phyloP scores from a whole-genome alignment of 805 yeast genomes.

The Sporopachydermia lactativora region DNA sequence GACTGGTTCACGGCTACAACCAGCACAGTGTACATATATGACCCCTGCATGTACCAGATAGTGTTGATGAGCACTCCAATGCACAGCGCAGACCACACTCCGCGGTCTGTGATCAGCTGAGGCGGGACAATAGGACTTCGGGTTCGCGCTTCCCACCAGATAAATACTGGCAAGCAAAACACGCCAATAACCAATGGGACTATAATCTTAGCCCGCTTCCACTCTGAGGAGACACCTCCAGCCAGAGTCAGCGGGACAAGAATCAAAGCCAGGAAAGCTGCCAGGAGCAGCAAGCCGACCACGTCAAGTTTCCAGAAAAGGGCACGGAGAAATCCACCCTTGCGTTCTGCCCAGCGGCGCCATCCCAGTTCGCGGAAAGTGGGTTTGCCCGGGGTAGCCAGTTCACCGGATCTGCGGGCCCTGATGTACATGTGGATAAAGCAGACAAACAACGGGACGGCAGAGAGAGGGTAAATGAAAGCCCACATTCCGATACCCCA shows the following conservation, averaged over 20 bases:
- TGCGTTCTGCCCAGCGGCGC: not conserved
- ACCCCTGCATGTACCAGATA: constrained; percentile 56
- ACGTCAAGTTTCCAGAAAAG: constrained; percentile 52
- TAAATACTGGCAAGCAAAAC: constrained; percentile 41
- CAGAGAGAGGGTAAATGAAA: constrained; percentile 50
- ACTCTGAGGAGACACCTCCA: constrained; percentile 40
- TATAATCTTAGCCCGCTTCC: constrained; percentile 49
- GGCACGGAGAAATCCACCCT: constrained; percentile 8
- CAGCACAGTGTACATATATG: constrained; percentile 52
- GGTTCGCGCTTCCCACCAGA: constrained; percentile 47
- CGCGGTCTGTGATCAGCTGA: constrained; percentile 46
- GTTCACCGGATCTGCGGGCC: constrained; percentile 40
- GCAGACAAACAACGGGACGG: constrained; percentile 44
- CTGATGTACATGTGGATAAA: constrained; percentile 39
- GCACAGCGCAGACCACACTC: constrained; percentile 56
- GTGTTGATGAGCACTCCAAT: constrained; percentile 46
- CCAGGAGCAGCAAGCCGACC: constrained; percentile 42
- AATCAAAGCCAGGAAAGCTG: constrained; percentile 45
- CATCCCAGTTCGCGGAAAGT: constrained; percentile 24
- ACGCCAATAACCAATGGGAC: constrained; percentile 61
- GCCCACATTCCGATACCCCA: constrained; percentile 82
- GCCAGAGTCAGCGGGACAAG: constrained; percentile 66
- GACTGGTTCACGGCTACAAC: constrained; percentile 49
- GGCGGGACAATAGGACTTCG: constrained; percentile 51
- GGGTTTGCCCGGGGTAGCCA: constrained; percentile 23